Evolutionary conservation across 441 rosid genomes (phyloP), one percentile per base, ranked within the genome.

Genomic region (Arabidopsis lyrata): DNA sequence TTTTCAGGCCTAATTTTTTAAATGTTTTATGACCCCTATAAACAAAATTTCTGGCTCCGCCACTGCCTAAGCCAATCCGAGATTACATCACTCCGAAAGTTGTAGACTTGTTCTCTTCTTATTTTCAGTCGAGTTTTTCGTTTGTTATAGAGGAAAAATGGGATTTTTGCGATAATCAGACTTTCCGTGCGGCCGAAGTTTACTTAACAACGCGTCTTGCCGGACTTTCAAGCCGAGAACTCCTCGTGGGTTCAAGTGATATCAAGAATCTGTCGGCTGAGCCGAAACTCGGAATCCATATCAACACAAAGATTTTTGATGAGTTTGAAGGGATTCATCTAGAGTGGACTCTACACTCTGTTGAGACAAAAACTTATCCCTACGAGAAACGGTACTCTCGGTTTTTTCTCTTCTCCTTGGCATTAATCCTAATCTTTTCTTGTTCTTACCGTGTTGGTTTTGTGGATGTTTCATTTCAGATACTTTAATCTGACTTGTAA

Each of bases 211-310:
- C 86, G 3, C 72, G 60, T 31, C 56, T 82, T 0, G 49, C 42
- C 10, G 79, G 80, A 20, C 62, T 68, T 14, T 49, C 80, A 31
- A 78, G 86, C 5, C 63, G 63, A 1, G 59, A 78, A 53, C 68
- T 84, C n/a, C 76, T 86, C 1, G 65, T 86, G 3, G 90, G 90
- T 16, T 82, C 81, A 24, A 81, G 68, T 14, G 83, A 86, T 68
- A 70, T 68, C n/a, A 80, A 81, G 80, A 81, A 82, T 53, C 84
- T 74, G 22, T 50, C 68, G 2, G 78, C 84, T 4, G 77, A 80
- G 9, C 86, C 81, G 0, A 77, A 84, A 31, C 65, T 81, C 1
- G 80, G 80, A 34, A 32, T 86, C 52, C 82, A 84, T 0, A 52
- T 77, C 1, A 83, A 76, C 20, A 53, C 78, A 8, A 77, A 73